A percentile compares a stretch with the other conserved stretches of the same genome.
Evolutionary conservation across 2,329 filamentous ascomycete species (phyloP).

Genomic region (Orbilia brochopaga): DNA sequence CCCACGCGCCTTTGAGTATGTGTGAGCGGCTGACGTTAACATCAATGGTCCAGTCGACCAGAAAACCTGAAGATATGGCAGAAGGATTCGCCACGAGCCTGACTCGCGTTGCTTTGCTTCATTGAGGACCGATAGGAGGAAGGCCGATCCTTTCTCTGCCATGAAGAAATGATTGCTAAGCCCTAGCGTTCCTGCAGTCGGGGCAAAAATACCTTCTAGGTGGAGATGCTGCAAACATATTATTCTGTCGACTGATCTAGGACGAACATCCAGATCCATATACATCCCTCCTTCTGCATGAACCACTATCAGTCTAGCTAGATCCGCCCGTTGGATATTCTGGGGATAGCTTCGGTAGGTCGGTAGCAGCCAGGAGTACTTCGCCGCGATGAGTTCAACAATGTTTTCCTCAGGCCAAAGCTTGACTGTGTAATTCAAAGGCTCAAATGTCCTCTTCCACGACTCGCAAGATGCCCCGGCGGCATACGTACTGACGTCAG

Average conservation of each 20-base stretch:
- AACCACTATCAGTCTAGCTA: slow-evolving; percentile 52
- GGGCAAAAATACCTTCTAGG: slow-evolving; percentile 50
- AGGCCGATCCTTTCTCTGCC: slow-evolving; percentile 45
- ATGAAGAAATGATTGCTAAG: slow-evolving; percentile 54
- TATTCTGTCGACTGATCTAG: slow-evolving; percentile 34
- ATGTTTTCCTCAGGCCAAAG: slow-evolving; percentile 52
- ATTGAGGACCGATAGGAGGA: slow-evolving; percentile 49
- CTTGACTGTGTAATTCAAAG: slow-evolving; percentile 51
- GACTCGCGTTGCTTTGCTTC: slow-evolving; percentile 50
- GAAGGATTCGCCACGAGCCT: slow-evolving; percentile 29
- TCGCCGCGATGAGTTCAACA: slow-evolving; percentile 39
- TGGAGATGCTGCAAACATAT: slow-evolving; percentile 50
- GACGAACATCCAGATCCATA: slow-evolving; percentile 51
- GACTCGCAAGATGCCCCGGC: slow-evolving; percentile 14
- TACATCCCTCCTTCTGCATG: slow-evolving; percentile 53
- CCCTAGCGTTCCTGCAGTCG: slow-evolving; percentile 40
- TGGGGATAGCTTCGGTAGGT: slow-evolving; percentile 51
- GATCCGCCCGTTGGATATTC: slow-evolving; percentile 52
- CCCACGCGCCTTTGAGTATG: slow-evolving; percentile 37
- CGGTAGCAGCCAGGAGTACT: slow-evolving; percentile 52
- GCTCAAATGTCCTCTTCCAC: slow-evolving; percentile 33
- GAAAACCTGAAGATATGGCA: slow-evolving; percentile 53
- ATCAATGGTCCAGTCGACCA: slow-evolving; percentile 53
- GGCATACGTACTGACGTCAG: slow-evolving; percentile 39
- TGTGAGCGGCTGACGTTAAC: slow-evolving; percentile 49